These are phyloP conservation scores for Coelastrella sp. DNA, from an alignment of 139 green algal species.

Conservation along the genomic window DNA sequence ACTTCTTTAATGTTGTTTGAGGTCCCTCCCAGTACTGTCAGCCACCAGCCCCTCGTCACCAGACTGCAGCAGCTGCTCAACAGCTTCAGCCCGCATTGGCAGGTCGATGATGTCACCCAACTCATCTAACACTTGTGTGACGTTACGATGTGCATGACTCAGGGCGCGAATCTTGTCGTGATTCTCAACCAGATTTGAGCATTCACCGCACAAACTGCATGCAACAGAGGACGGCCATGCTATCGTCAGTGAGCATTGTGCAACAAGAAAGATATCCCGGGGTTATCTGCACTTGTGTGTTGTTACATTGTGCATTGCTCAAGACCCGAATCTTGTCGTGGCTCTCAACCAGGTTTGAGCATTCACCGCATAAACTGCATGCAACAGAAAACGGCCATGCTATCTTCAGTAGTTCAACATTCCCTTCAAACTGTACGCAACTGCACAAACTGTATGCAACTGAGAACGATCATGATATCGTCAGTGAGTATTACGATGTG, in stretches of 20 bases:
- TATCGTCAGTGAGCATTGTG: background rate
- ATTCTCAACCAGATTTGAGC: constrained; percentile 77
- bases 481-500: constrained; percentile 72
- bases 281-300: constrained; percentile 52
- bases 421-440: no score
- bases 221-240: background rate
- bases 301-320: constrained; percentile 79
- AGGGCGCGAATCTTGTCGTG: constrained; percentile 85
- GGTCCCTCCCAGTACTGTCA: constrained; percentile 60
- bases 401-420: background rate
- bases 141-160: constrained; percentile 78
- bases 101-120: constrained; percentile 76
- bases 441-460: background rate
- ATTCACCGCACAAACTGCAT: constrained; percentile 80
- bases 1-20: constrained; percentile 75
- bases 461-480: background rate
- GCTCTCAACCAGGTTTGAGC: constrained; percentile 77
- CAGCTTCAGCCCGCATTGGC: constrained; percentile 61
- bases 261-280: background rate
- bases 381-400: background rate
- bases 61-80: constrained; percentile 9
- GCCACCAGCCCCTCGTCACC: no score
- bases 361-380: constrained; percentile 80
- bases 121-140: constrained; percentile 67
- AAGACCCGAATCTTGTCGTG: constrained; percentile 84